Percentiles rank a stretch among this genome's conserved stretches.
These are phyloP conservation scores for Botryotinia globosa DNA, from an alignment of 2,329 filamentous ascomycete genomes.

Conservation along the genomic window DNA sequence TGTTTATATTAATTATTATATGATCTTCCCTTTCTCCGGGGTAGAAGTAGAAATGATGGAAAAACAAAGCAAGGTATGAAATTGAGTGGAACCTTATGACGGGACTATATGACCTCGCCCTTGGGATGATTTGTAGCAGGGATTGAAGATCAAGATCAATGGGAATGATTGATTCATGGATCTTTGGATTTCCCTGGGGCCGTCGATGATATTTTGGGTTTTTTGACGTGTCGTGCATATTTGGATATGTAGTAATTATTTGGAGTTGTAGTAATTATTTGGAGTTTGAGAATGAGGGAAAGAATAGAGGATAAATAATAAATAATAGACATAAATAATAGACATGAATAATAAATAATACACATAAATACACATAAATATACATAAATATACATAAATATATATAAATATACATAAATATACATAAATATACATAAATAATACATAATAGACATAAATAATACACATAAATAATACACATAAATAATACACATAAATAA, in stretches of 20 bases:
- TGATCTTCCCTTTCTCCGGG: background rate
- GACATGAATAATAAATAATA: no score
- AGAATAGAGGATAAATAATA: background rate
- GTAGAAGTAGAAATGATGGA: background rate
- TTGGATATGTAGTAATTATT: no score
- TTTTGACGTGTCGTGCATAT: conserved; percentile 9
- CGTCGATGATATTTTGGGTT: conserved; percentile 12
- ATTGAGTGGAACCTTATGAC: conserved; percentile 12
- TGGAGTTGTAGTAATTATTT: conserved; percentile 3
- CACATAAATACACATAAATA: no score
- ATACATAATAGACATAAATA: no score
- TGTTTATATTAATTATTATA: no score
- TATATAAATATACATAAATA: no score
- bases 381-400: no score
- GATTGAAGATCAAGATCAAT: background rate
- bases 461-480: no score
- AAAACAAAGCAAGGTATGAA: conserved; percentile 18
- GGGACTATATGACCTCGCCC: conserved; percentile 8
- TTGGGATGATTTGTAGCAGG: background rate
- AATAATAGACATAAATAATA: no score
- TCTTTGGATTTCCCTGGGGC: background rate
- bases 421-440: no score
- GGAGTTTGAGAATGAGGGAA: conserved; percentile 18
- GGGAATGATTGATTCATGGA: background rate
- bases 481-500: no score